Evolutionary conservation across 1,139 yeast genomes (phyloP), one percentile per base, ranked within the genome.

Genomic region (Hemisphaericaspora lyxosophila): DNA sequence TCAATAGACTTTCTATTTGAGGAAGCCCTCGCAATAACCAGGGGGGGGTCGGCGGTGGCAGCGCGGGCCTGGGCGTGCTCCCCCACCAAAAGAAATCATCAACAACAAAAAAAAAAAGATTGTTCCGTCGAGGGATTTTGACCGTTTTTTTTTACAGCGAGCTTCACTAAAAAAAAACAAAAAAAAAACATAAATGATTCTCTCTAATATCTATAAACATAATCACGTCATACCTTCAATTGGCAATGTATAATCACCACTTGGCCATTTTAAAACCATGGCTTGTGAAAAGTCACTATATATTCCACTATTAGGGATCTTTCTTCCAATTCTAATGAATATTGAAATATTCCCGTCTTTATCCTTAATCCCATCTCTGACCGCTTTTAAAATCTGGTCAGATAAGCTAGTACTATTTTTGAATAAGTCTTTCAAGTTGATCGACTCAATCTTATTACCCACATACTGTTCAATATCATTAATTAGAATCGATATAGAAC

Each of bases 391-490:
- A 7, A 77, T 49, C 20, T 75, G 43, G 1, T 50, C 36, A 5
- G 62, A 61, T 26, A 81, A 46, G 39, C 70, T 57, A 1, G 54
- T 44, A 32, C 75, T 65, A 13, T 50, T 52, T 1, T 45, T 37
- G n/a, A 77, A 49, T 19, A 82, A 42, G 4, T 54, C 47, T 8
- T 57, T 64, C 24, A 82, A 46, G 47, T 75, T 67, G 4, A 81
- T 49, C 1, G 64, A 54, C 1, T 64, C 57, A n/a, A 65, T 53
- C 5, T 60, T 54, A 3, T 51, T 52, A 0, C 87, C 95, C 4
- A 82, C 75, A 52, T 73, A 85, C 27, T 80, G 64, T 56, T 88
- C 96, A n/a, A 88, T 65, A 52, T 89, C 96, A 52, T 89, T 86
- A 28, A 89, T 63, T 34, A 88, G 59, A 31, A 88, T 57, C 1